These are phyloP conservation scores for Beauveria varroae DNA, from an alignment of 2,329 filamentous ascomycete species.

Conservation along the genomic window DNA sequence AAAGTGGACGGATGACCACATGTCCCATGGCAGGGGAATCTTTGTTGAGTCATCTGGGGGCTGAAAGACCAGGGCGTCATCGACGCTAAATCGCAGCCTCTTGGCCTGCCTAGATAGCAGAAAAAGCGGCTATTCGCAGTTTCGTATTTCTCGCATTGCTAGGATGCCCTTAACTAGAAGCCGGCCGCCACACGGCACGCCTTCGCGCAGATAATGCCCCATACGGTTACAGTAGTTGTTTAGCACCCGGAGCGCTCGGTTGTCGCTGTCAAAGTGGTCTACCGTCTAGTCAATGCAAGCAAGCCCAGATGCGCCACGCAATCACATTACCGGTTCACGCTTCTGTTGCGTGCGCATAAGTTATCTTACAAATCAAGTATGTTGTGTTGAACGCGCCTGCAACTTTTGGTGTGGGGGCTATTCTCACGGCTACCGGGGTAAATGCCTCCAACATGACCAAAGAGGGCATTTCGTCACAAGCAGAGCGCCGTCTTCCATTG, in stretches of 20 bases:
- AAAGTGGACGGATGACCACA: no score
- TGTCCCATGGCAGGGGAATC: neutral
- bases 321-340: neutral
- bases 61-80: neutral
- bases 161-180: neutral
- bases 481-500: neutral
- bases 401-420: neutral
- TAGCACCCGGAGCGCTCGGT: neutral
- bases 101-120: neutral
- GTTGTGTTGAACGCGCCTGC: neutral
- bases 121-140: neutral
- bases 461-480: neutral
- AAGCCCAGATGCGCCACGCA: neutral
- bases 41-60: neutral
- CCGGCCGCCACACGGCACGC: neutral
- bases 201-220: neutral
- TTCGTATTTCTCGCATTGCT: conserved; percentile 6
- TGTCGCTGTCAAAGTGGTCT: neutral
- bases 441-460: neutral
- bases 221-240: neutral
- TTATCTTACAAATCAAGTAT: no score
- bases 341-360: no score
- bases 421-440: neutral
- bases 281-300: neutral
- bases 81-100: neutral